These are phyloP conservation scores for Claviceps lovelessii DNA, from an alignment of 2,329 filamentous ascomycete genomes.

Conservation along the genomic window DNA sequence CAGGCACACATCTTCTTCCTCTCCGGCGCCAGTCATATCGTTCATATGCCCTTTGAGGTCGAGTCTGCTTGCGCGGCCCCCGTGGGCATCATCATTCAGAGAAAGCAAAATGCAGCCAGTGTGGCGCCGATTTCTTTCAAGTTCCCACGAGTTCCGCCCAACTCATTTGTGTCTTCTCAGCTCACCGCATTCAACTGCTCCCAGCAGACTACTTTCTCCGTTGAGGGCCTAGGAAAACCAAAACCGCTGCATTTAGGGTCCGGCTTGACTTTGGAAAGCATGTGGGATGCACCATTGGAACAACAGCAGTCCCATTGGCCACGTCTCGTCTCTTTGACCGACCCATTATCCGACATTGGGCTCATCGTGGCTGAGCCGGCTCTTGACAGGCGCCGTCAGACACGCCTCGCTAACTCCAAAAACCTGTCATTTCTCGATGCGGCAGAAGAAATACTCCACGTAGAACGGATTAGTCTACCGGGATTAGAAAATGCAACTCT, in stretches of 20 bases:
- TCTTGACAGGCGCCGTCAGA: slow-evolving; percentile 16
- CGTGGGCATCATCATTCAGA: slow-evolving; percentile 71
- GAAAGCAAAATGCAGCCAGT: slow-evolving; percentile 47
- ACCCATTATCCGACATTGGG: slow-evolving; percentile 75
- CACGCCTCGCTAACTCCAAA: slow-evolving; percentile 21
- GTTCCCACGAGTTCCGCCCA: slow-evolving; percentile 54
- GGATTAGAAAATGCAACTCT: slow-evolving; percentile 20
- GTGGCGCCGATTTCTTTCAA: slow-evolving; percentile 37
- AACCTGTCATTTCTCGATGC: slow-evolving; percentile 49
- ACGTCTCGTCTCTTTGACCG: slow-evolving; percentile 67
- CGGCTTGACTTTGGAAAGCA: slow-evolving; percentile 39
- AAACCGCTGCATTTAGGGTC: slow-evolving; percentile 39
- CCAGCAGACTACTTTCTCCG: slow-evolving; percentile 39
- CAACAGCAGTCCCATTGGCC: slow-evolving; percentile 49
- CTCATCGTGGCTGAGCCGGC: slow-evolving; percentile 54
- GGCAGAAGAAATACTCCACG: slow-evolving; percentile 70
- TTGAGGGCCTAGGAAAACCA: slow-evolving; percentile 40
- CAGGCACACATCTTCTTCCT: slow-evolving; percentile 92
- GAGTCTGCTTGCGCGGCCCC: slow-evolving; percentile 74
- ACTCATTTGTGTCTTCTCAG: slow-evolving; percentile 68
- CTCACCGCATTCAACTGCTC: slow-evolving; percentile 37
- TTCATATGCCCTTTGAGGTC: slow-evolving; percentile 90
- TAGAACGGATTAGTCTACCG: slow-evolving; percentile 54
- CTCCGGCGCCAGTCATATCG: slow-evolving; percentile 70
- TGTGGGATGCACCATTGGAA: slow-evolving; percentile 41